Conservation (phyloP, 75 land plant genomes). For the Azolla pinnata region DNA sequence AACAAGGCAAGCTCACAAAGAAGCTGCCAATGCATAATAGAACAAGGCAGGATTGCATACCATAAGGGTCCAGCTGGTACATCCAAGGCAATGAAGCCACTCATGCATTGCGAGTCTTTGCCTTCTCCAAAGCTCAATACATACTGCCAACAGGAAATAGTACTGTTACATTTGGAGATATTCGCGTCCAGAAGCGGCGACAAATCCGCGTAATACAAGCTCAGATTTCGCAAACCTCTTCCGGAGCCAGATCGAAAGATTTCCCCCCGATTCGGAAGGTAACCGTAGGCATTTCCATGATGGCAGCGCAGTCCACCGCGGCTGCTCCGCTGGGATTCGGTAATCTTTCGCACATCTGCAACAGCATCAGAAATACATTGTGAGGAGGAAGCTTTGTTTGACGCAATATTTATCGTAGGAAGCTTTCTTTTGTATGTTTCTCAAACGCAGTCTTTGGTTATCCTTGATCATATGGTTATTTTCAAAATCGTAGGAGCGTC, state of each 20-base stretch:
- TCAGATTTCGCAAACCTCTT: no score
- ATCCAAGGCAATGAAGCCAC: conserved; percentile 47
- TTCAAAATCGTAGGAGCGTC: not conserved
- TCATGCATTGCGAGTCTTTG: conserved; percentile 30
- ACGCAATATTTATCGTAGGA: not conserved
- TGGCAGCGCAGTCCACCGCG: conserved; percentile 50
- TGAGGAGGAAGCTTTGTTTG: not conserved
- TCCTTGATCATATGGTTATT: not conserved
- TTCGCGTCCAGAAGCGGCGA: no score
- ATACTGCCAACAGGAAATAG: conserved; percentile 38
- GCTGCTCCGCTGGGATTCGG: conserved; percentile 95
- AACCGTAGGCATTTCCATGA: conserved; percentile 64
- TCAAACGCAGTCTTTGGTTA: no score
- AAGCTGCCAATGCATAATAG: not conserved
- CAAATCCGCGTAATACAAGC: no score
- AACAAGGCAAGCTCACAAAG: not conserved
- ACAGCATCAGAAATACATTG: not conserved
- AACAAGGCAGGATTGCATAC: conserved; percentile 13
- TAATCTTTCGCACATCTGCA: conserved; percentile 74
- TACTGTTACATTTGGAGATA: no score
- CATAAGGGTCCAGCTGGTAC: conserved; percentile 48
- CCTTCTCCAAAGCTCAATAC: conserved; percentile 41
- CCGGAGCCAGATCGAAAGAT: conserved; percentile 52
- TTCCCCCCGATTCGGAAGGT: conserved; percentile 72
- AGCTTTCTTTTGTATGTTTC: no score